phyloP scores from a whole-genome alignment of 106 monocot species.

The Dioscorea zingiberensis region DNA sequence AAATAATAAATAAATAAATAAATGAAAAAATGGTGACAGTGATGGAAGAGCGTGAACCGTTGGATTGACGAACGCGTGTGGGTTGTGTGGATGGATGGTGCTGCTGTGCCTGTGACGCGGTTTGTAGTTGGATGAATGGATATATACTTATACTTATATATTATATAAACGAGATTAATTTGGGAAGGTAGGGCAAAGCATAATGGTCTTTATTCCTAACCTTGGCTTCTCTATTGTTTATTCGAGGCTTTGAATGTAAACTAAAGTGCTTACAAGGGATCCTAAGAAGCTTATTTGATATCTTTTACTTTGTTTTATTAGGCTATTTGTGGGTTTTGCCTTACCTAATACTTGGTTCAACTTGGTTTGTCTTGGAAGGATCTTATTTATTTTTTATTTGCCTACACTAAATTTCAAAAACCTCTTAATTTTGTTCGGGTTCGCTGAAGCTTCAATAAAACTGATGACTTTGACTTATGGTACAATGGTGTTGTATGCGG shows the following conservation, averaged over 20 bases:
- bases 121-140: background rate
- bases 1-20: too few species aligned
- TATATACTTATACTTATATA: background rate
- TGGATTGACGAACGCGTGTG: background rate
- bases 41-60: background rate
- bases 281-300: background rate
- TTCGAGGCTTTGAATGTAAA: conserved; percentile 11
- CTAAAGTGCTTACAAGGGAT: background rate
- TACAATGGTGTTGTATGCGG: too few species aligned
- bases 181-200: conserved; percentile 8
- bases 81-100: background rate
- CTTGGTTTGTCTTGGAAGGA: too few species aligned
- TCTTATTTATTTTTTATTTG: too few species aligned
- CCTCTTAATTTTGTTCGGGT: too few species aligned
- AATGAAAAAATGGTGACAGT: too few species aligned
- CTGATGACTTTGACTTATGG: too few species aligned
- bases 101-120: too few species aligned
- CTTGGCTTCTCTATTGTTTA: conserved; percentile 14
- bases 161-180: background rate
- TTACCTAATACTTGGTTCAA: background rate
- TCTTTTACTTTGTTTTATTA: background rate
- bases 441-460: too few species aligned
- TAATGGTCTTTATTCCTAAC: conserved; percentile 32
- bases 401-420: too few species aligned
- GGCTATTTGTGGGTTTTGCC: background rate